These are phyloP conservation scores for Polychaeton citri DNA, from an alignment of 2,329 filamentous ascomycete species.

Conservation along the genomic window DNA sequence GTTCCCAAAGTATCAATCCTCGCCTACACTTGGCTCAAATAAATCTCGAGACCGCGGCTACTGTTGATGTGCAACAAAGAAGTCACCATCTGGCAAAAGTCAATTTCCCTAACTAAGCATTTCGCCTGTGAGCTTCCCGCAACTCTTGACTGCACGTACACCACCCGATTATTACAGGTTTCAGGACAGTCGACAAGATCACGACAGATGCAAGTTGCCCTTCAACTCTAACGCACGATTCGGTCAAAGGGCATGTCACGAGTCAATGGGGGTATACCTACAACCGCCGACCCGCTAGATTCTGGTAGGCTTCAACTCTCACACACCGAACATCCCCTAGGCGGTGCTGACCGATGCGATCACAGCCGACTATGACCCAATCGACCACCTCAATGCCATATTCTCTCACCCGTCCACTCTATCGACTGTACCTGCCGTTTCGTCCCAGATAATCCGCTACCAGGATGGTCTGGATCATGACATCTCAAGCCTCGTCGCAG, in stretches of 20 bases:
- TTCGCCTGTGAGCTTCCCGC: too few species aligned
- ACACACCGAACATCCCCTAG: background rate
- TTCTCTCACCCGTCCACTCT: constrained; percentile 84
- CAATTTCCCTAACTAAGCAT: too few species aligned
- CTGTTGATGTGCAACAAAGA: too few species aligned
- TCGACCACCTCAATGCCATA: constrained; percentile 83
- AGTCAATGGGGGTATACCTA: constrained; percentile 3
- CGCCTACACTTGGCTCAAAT: too few species aligned
- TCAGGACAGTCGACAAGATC: too few species aligned
- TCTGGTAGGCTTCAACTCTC: constrained; percentile 3
- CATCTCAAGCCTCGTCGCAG: constrained; percentile 57
- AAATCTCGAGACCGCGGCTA: too few species aligned
- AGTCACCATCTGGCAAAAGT: too few species aligned
- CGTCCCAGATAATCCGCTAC: constrained; percentile 57
- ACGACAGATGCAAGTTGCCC: too few species aligned
- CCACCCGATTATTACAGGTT: too few species aligned
- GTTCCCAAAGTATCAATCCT: too few species aligned
- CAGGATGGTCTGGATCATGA: constrained; percentile 72
- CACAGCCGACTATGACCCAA: constrained; percentile 74
- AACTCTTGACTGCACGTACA: too few species aligned
- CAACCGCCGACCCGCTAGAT: constrained; percentile 5
- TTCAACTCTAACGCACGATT: too few species aligned
- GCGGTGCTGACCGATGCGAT: background rate
- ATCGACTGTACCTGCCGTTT: constrained; percentile 60
- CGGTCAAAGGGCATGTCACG: constrained; percentile 5